Evolutionary conservation across 179 eudicot species (phyloP).

Genomic region (Silene noctiflora): DNA sequence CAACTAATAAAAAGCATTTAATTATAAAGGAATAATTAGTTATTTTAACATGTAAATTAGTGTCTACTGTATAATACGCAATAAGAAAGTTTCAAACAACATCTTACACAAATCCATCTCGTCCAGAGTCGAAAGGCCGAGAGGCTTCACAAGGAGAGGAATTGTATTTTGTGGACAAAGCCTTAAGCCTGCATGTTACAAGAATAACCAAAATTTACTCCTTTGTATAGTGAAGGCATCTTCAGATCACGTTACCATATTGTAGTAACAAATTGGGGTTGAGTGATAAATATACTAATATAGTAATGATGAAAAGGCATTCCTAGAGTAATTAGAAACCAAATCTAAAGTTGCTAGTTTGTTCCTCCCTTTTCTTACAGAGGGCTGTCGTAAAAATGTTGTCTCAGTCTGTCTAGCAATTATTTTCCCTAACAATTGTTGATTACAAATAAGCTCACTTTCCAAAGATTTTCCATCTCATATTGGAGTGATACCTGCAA

Average conservation of each 20-base stretch:
- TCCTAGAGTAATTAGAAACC: not conserved
- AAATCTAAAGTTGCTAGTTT: not conserved
- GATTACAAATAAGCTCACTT: not conserved
- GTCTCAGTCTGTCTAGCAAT: not conserved
- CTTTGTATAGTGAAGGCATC: not conserved
- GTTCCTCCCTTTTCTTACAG: conserved; percentile 2
- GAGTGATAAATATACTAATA: no score
- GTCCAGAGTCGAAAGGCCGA: conserved; percentile 82
- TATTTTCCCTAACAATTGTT: not conserved
- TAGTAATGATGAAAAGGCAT: not conserved
- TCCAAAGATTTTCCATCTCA: conserved; percentile 5
- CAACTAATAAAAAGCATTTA: conserved; percentile 1
- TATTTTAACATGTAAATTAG: not conserved
- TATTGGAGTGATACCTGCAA: conserved; percentile 57
- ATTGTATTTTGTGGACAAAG: conserved; percentile 81
- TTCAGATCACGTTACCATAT: not conserved
- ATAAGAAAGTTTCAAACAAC: conserved; percentile 21
- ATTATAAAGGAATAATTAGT: not conserved
- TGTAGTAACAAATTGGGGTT: not conserved
- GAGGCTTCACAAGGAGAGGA: conserved; percentile 75
- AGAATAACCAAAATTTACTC: not conserved
- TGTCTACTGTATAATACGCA: not conserved
- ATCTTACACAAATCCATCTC: conserved; percentile 98
- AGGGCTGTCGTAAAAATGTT: not conserved
- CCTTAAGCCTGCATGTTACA: conserved; percentile 64